Base-by-base conservation (phyloP, 352 stramenopile genomes). In the Pythium insidiosum region DNA sequence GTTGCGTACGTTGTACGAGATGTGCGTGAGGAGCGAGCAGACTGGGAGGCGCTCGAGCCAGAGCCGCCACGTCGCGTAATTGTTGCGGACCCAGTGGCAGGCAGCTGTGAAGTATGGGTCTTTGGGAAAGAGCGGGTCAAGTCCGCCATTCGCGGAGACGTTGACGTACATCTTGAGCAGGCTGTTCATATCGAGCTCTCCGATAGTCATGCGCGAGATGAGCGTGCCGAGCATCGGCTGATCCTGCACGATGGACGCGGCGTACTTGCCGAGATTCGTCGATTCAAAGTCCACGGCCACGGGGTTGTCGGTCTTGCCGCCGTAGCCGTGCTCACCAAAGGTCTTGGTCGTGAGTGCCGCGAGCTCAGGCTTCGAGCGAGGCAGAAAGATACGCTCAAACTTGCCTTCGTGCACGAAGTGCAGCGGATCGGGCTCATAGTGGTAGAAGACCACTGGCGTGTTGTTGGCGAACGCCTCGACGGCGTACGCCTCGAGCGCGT, bases 261-360 rank as follows among this genome's bases (percentile, higher is more conserved):
- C 50, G 39, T 66, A 77, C 24, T 70, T 67, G 24, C 34, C 53
- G 7, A 83, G 47, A 11, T 24, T 45, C 0, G 42, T 53, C 1
- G 33, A 29, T 0, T 55, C 50, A 25, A 63, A 79, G 47, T 81
- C 68, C 2, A 68, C 55, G 1, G 42, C 21, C 4, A 81, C 59
- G 0, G 55, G 60, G 22, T 81, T 81, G 29, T 53, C 46, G 1
- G 66, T 79, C n/a, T 53, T 26, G 42, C 53, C 44, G 1, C 70
- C 70, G 36, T 68, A 72, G 0, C 71, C 68, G 34, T 74, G 52
- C 40, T 84, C 68, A 2, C 71, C 68, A 45, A 76, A 82, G 1
- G 18, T 55, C 5, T 26, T 46, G 1, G 68, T 73, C 16, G 61
- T 20, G n/a, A 66, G 4, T 6, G 35, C 36, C 2, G 50, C 54